Evolutionary conservation across 306 rosid species (phyloP), one percentile per base, ranked within the genome.

Genomic region (Cicer bijugum): DNA sequence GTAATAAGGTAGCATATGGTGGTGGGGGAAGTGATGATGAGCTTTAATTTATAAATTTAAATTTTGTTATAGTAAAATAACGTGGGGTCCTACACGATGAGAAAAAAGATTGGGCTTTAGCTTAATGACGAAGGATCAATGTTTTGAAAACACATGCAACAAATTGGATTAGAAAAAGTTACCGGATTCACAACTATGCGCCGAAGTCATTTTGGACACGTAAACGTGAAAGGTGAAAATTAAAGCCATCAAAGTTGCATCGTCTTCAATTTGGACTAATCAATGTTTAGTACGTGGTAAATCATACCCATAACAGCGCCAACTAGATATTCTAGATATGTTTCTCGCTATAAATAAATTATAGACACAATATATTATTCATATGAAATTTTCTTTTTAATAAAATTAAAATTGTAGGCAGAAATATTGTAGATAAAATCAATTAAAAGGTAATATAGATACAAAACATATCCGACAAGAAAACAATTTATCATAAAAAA

Each of bases 111-210:
- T 67, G 73, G 75, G 87, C 78, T 76, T 83, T 93, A 93, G 84
- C 98, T 93, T 93, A 93, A 84, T 86, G 86, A 79, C 85, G 93
- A 93, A 93, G 98, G 89, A 91, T 89, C 87, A 86, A 84, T 80
- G 74, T 20, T 20, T 52, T 16, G 80, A 67, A 68, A 17, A 51
- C n/a, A 53, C 59, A 78, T 47, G 80, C 56, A 69, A 57, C 68
- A 75, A 80, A 81, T 52, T 38, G 58, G 80, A 75, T 83, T 83
- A 75, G 60, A 75, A 81, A 75, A 81, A 83, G 89, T 71, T 81
- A 77, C 78, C 38, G 7, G 73, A 28, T 19, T 20, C 17, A 15
- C 28, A 12, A 20, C 40, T 74, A 39, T 73, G 75, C 64, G 79
- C 75, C 79, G 35, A 72, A 61, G 86, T 70, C 83, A 47, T 75